Percentiles rank a stretch among this genome's conserved stretches.
Evolutionary conservation across 805 yeast genomes (phyloP).

Genomic region (Metschnikowia sp.): DNA sequence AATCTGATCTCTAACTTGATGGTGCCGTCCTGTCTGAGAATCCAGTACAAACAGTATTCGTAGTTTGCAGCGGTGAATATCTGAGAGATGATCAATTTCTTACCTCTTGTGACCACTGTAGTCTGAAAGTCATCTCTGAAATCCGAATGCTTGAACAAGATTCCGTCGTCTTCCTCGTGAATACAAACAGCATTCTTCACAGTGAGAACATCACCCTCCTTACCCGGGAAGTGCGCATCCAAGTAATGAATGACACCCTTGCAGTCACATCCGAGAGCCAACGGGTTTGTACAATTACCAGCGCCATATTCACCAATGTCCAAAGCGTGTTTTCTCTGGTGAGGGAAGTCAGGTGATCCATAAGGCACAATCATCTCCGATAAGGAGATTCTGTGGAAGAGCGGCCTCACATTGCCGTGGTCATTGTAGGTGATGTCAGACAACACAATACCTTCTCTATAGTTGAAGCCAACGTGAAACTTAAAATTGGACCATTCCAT

Average conservation of each 20-base stretch:
- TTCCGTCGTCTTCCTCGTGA: conserved; percentile 83
- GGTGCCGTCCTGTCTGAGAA: conserved; percentile 79
- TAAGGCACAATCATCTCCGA: conserved; percentile 86
- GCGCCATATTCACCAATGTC: conserved; percentile 89
- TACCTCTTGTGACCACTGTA: conserved; percentile 70
- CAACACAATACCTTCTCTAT: conserved; percentile 80
- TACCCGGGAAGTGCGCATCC: conserved; percentile 72
- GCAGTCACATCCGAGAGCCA: conserved; percentile 79
- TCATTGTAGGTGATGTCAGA: conserved; percentile 72
- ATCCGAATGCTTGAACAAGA: conserved; percentile 78
- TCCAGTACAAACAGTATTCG: conserved; percentile 83
- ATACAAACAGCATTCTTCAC: conserved; percentile 77
- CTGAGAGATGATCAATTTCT: conserved; percentile 70
- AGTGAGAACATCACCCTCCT: conserved; percentile 65
- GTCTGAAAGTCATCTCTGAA: conserved; percentile 78
- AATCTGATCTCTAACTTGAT: conserved; percentile 75
- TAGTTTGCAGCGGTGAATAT: conserved; percentile 85
- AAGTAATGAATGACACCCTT: conserved; percentile 81
- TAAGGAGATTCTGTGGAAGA: conserved; percentile 75
- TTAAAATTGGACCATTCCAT: conserved; percentile 77
- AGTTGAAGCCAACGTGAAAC: conserved; percentile 79
- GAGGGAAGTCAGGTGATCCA: conserved; percentile 76
- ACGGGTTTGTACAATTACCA: conserved; percentile 79
- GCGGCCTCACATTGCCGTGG: conserved; percentile 67
- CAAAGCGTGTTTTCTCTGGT: conserved; percentile 81